Base-by-base conservation (phyloP, 2,329 filamentous ascomycete genomes). In the Venturia pyrina region DNA sequence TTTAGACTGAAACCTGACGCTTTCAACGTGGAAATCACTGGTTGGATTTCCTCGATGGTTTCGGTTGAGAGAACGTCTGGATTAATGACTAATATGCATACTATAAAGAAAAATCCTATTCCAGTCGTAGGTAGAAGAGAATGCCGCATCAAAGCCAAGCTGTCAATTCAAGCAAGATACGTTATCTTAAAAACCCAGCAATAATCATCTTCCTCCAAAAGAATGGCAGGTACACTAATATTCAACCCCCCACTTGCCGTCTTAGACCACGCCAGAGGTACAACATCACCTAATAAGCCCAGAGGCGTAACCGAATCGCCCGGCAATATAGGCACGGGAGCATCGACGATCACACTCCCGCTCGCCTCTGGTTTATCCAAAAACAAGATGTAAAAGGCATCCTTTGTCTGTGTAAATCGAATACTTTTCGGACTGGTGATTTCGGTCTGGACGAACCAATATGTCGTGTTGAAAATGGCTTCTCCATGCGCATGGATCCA, bases 391-490 rank as follows among this genome's bases (percentile, higher is more conserved):
- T 84, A 85, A 67, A 85, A 85, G 0, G 83, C 82, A 10, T 82
- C 78, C 1, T 74, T 67, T 0, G 78, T 84, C 69, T 79, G 78
- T 3, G 83, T 85, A 69, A 85, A 85, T 5, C 83, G 72, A 0
- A 84, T 70, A 7, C 78, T 72, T 53, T 53, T 53, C 24, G 48
- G 48, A 15, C 21, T 24, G 0, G 73, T 74, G 0, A 78, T 77
- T 61, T 81, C 80, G 19, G 78, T 73, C 0, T 81, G 76, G 1
- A 82, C 72, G 68, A 79, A 78, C 81, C 81, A 84, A 70, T 83
- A 85, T 1, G 79, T 83, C 5, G 84, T 86, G 65, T 83, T 81
- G 70, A 81, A 86, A 24, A 87, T 78, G 1, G 82, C 82, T 70
- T 86, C 83, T 1, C 66, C 78, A 70, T 86, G 83, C 0, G 69